Evolutionary conservation across 805 yeast genomes (phyloP), one percentile per base, ranked within the genome.

Genomic region (Alloascoidea hylecoeti): DNA sequence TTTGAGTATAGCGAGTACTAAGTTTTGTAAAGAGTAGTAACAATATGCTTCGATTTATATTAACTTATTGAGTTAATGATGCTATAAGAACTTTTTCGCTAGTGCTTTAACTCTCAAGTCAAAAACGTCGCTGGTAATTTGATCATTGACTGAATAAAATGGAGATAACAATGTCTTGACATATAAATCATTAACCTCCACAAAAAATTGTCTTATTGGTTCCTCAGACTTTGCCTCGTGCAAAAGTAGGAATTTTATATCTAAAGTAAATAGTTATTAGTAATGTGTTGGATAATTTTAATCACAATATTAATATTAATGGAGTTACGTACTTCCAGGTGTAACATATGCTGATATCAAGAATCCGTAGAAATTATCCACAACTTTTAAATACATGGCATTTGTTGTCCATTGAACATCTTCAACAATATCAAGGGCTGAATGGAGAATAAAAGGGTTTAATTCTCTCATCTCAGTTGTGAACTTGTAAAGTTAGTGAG

Each of bases 341-440:
- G 96, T 84, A 33, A 89, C 67, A 52, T 75, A 92, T 3, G 89
- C 94, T 39, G 85, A 81, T n/a, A 89, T 72, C 36, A 68, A 61
- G 46, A 76, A 73, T 3, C 92, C 94, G 54, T 88, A 84, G 55
- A 85, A 89, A 28, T 78, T 75, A 57, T 92, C 98, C 15, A 89
- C 72, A 35, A 72, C 72, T 35, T 89, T 88, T 44, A 86, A 60
- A 50, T 81, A 78, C 44, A 80, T 64, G 34, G 68, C 64, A 44
- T 66, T 72, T 5, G 72, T 64, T 36, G 72, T 70, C 89, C 95
- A 86, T 52, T 86, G 96, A 2, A 75, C 58, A 48, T 88, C 95
- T 45, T 92, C 96, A 0, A 92, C 75, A n/a, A 92, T 66, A 55
- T 92, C 98, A 28, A 92, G 58, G 2, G 97, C 75, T 1, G 96